These are phyloP conservation scores for Parsonsia alboflavescens DNA, from an alignment of 257 asterid species.

Conservation along the genomic window DNA sequence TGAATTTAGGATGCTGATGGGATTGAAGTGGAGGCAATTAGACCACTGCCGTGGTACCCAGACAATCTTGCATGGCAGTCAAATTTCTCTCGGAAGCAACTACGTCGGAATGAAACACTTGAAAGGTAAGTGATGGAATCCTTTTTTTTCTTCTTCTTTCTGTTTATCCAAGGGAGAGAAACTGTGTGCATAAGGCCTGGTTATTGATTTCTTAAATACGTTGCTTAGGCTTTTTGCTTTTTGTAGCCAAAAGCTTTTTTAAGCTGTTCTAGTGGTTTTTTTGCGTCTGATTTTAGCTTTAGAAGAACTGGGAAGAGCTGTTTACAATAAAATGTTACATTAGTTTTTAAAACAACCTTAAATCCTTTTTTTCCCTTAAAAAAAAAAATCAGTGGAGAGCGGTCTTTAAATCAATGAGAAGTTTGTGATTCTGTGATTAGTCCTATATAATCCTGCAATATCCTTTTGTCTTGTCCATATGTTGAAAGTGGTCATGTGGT, in stretches of 20 bases:
- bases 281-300: neutral
- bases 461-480: neutral
- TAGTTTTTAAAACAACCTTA: too few relatives aligned
- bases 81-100: slow-evolving; percentile 78
- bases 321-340: neutral
- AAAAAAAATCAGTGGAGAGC: too few relatives aligned
- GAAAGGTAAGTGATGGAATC: slow-evolving; percentile 50
- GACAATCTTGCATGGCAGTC: slow-evolving; percentile 98
- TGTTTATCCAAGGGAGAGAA: neutral
- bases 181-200: neutral
- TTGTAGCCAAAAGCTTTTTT: neutral
- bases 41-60: slow-evolving; percentile 92
- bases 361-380: too few relatives aligned
- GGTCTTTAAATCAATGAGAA: too few relatives aligned
- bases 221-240: neutral
- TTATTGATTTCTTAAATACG: neutral
- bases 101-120: slow-evolving; percentile 83
- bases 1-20: slow-evolving; percentile 62
- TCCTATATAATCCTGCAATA: neutral
- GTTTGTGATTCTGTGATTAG: neutral
- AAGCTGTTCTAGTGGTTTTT: neutral
- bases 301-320: neutral
- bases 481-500: slow-evolving; percentile 2
- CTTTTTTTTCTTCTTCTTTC: neutral
- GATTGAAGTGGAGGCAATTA: slow-evolving; percentile 64